Conservation (phyloP, 495 filamentous ascomycete species). For the Lineolata rhizophorae region DNA sequence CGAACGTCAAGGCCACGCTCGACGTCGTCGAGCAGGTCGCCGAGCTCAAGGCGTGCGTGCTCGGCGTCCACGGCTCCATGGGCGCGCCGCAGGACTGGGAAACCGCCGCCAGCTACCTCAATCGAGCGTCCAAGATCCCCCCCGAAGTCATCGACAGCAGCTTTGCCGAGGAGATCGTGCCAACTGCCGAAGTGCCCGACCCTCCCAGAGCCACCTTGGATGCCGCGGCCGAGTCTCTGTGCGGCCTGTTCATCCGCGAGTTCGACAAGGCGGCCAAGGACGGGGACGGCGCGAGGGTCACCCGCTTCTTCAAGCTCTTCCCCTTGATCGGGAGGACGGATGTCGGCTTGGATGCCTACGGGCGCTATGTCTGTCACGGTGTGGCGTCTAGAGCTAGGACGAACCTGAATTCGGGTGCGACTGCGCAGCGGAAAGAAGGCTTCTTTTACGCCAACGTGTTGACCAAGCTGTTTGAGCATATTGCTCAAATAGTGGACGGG, state of each 20-base stretch:
- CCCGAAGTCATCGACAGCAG: constrained; percentile 52
- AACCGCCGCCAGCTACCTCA: constrained; percentile 73
- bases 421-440: constrained; percentile 39
- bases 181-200: constrained; percentile 87
- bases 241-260: constrained; percentile 73
- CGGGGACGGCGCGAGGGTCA: constrained; percentile 67
- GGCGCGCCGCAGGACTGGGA: constrained; percentile 98
- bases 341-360: constrained; percentile 82
- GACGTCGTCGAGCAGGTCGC: constrained; percentile 88
- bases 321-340: constrained; percentile 81
- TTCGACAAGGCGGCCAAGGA: constrained; percentile 83
- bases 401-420: constrained; percentile 37
- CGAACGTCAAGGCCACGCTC: constrained; percentile 69
- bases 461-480: constrained; percentile 88
- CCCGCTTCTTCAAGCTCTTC: constrained; percentile 94
- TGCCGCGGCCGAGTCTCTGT: constrained; percentile 66
- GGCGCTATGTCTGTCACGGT: constrained; percentile 82
- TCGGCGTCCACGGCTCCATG: constrained; percentile 92
- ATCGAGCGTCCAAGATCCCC: constrained; percentile 62
- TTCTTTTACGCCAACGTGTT: constrained; percentile 86
- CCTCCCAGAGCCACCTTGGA: constrained; percentile 72
- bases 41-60: constrained; percentile 85
- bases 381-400: constrained; percentile 63
- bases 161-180: constrained; percentile 87
- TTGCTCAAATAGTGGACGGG: constrained; percentile 83